Evolutionary conservation across 345 rosid species (phyloP), one percentile per base, ranked within the genome.

Genomic region (Brassica carinata): DNA sequence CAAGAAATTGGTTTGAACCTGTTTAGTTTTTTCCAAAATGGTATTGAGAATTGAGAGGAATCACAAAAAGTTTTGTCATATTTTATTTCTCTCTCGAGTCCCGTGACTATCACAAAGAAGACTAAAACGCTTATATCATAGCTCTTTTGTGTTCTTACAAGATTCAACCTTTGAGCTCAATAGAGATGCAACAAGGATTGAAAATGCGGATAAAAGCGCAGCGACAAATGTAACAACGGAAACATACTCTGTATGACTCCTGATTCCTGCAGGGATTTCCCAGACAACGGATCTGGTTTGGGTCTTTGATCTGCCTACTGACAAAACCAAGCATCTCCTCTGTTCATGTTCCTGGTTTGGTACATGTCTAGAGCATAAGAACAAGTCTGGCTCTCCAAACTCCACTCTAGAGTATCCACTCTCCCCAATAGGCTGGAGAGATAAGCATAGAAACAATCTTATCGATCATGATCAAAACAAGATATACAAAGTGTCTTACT

Each of bases 191-290:
- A 82, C 7, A 4, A 83, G 74, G 34, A 89, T 89, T 19, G 79
- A 77, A 61, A 90, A 55, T 8, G 96, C 83, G 0, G 89, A 87
- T 15, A 86, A 45, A 69, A 84, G 70, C 0, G 94, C 90, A 0
- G 87, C 76, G 3, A 75, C 71, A 17, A 90, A 92, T 18, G 97
- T 92, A 36, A 91, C 31, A 31, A 55, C 67, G 2, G 94, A 88
- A 34, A 91, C 96, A 68, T 83, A 23, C 72, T 81, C 82, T 8
- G 85, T 74, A 85, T 89, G 94, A 40, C 40, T 71, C 33, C 82
- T 85, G 9, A 69, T 86, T 45, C 95, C 94, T 3, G 88, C 81
- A 38, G 97, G 95, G 64, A 94, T 84, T 45, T 78, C 85, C 97
- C 97, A 94, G 48, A 83, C 57, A 30, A 86, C 83, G 69, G 80